phyloP scores from a whole-genome alignment of 2,329 filamentous ascomycete genomes.

The Grosmannia huntii region DNA sequence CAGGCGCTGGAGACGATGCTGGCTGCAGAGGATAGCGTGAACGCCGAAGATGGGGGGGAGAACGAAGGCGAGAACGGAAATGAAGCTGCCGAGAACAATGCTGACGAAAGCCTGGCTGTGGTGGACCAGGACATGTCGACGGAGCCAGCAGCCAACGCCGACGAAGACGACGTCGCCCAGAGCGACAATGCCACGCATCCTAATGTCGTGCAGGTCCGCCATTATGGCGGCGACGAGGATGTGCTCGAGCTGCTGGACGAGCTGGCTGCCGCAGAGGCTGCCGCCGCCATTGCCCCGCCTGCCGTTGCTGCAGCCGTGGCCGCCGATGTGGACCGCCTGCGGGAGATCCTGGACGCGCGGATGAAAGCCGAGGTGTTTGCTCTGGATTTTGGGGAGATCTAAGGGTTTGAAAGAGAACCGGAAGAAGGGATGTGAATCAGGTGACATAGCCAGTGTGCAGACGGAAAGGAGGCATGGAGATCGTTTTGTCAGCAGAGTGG shows the following conservation, averaged over 20 bases:
- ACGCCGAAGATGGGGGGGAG: background rate
- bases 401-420: too few relatives aligned
- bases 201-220: constrained; percentile 1
- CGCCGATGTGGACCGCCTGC: background rate
- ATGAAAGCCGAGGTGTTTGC: constrained; percentile 7
- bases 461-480: too few relatives aligned
- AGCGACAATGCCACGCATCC: background rate
- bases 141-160: background rate
- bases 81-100: too few relatives aligned
- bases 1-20: background rate
- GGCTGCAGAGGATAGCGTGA: background rate
- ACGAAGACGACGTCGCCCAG: background rate
- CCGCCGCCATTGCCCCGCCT: background rate
- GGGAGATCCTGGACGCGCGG: background rate
- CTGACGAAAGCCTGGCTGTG: too few relatives aligned
- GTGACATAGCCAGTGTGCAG: too few relatives aligned
- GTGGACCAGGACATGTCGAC: background rate
- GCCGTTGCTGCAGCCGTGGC: background rate
- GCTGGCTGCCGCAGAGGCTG: background rate
- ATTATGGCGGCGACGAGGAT: constrained; percentile 5
- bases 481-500: too few relatives aligned
- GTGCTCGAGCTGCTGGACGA: constrained; percentile 4
- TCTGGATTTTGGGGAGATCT: background rate
- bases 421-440: background rate
- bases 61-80: background rate